Conservation (phyloP, 2,329 filamentous ascomycete genomes). For the Penicillium frequentans region DNA sequence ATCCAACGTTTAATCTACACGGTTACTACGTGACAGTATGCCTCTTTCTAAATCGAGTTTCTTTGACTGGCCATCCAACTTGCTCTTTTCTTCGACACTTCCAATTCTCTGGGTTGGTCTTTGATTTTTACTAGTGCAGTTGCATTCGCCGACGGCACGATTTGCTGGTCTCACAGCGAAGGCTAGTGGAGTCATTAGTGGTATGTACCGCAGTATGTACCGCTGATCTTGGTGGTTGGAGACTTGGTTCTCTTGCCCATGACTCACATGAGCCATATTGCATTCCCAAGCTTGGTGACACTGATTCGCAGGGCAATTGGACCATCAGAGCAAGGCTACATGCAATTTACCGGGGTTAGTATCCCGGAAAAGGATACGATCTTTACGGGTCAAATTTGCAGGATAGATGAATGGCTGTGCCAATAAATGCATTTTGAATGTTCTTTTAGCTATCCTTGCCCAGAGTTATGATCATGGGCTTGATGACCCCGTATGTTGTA, state of each 20-base stretch:
- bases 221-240: conserved; percentile 39
- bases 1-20: background rate
- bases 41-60: background rate
- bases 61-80: conserved; percentile 24
- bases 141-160: conserved; percentile 48
- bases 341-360: too few species aligned
- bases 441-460: background rate
- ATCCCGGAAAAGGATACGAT: too few species aligned
- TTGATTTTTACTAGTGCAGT: conserved; percentile 43
- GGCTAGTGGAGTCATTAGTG: conserved; percentile 54
- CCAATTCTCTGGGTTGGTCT: conserved; percentile 45
- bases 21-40: background rate
- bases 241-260: conserved; percentile 13
- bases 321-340: background rate
- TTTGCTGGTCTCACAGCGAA: conserved; percentile 42
- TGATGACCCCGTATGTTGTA: background rate
- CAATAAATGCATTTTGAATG: background rate
- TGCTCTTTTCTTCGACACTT: conserved; percentile 39
- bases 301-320: background rate
- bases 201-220: conserved; percentile 28
- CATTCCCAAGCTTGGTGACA: background rate
- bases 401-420: background rate
- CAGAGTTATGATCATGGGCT: background rate
- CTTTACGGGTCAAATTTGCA: background rate
- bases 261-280: background rate